A percentile compares a stretch with the other conserved stretches of the same genome.
Evolutionary conservation across 2,329 filamentous ascomycete genomes (phyloP).

Genomic region (Rhynchosporium agropyri): DNA sequence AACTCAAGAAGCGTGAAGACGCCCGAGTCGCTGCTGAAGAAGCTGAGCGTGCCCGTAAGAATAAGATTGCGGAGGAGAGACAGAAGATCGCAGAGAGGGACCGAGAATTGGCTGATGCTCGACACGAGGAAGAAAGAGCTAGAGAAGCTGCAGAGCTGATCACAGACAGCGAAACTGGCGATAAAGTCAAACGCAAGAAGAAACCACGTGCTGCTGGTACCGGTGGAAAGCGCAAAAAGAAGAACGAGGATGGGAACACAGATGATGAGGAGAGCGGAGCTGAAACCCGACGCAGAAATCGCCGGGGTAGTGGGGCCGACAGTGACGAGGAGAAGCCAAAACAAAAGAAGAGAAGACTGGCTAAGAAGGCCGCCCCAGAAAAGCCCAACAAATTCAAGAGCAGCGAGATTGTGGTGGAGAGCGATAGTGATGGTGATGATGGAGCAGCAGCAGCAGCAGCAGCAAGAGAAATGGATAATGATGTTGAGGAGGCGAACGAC

Average conservation of each 20-base stretch:
- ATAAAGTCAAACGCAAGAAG: slow-evolving; percentile 79
- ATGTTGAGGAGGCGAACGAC: slow-evolving; percentile 29
- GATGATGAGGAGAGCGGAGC: slow-evolving; percentile 41
- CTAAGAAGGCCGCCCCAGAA: slow-evolving; percentile 38
- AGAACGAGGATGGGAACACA: slow-evolving; percentile 42
- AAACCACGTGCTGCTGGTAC: slow-evolving; percentile 48
- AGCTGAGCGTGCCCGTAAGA: slow-evolving; percentile 71
- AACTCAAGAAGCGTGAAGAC: slow-evolving; percentile 77
- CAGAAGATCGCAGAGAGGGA: slow-evolving; percentile 78
- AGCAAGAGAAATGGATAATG: slow-evolving; percentile 36
- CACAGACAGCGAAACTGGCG: slow-evolving; percentile 79
- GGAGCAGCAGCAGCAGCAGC: slow-evolving; percentile 39
- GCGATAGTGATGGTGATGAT: slow-evolving; percentile 41
- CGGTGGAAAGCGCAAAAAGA: slow-evolving; percentile 48
- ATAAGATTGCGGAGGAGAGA: slow-evolving; percentile 84
- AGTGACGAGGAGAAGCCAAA: slow-evolving; percentile 44
- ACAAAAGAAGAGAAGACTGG: slow-evolving; percentile 41
- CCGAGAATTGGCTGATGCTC: slow-evolving; percentile 69
- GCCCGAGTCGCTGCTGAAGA: slow-evolving; percentile 69
- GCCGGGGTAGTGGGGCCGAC: slow-evolving; percentile 35
- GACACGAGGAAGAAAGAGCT: slow-evolving; percentile 69
- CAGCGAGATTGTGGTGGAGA: slow-evolving; percentile 43
- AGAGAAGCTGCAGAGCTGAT: slow-evolving; percentile 78
- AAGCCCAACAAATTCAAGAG: slow-evolving; percentile 42
- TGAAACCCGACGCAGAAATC: slow-evolving; percentile 36